phyloP scores from a whole-genome alignment of 2,329 filamentous ascomycete species.

The Orbilia blumenaviensis region DNA sequence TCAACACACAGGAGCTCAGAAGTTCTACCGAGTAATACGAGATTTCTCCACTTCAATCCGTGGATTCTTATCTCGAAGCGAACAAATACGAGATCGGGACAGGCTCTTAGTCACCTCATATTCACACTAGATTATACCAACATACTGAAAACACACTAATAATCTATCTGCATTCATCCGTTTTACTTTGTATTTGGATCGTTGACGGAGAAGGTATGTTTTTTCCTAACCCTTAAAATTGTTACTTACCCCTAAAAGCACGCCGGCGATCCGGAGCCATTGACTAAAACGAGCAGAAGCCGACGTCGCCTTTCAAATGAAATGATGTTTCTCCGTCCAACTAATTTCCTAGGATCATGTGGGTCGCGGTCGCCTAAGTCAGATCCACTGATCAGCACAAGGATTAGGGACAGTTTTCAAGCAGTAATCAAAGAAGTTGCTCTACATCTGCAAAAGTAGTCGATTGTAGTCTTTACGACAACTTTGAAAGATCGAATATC shows the following conservation, averaged over 20 bases:
- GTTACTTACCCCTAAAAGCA: neutral
- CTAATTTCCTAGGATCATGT: constrained; percentile 14
- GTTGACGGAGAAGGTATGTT: neutral
- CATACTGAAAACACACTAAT: neutral
- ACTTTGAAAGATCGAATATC: too few species aligned
- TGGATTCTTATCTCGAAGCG: constrained; percentile 50
- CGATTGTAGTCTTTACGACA: neutral
- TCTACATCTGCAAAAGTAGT: neutral
- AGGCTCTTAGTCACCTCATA: constrained; percentile 8
- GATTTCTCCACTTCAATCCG: constrained; percentile 30
- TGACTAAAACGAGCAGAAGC: neutral
- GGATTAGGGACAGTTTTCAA: constrained; percentile 13
- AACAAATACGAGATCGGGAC: constrained; percentile 41
- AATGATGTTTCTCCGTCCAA: neutral
- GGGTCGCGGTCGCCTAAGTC: constrained; percentile 40
- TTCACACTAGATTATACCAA: neutral
- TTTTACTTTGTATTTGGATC: neutral
- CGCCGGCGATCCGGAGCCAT: constrained; percentile 5
- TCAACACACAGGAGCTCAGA: constrained; percentile 13
- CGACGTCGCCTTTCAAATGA: neutral
- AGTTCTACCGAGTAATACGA: constrained; percentile 21
- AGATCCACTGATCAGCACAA: constrained; percentile 49
- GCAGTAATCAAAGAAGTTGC: neutral
- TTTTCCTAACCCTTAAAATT: too few species aligned
- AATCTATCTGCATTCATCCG: neutral